These are phyloP conservation scores for Penicillium paneum DNA, from an alignment of 2,329 filamentous ascomycete species.

Conservation along the genomic window DNA sequence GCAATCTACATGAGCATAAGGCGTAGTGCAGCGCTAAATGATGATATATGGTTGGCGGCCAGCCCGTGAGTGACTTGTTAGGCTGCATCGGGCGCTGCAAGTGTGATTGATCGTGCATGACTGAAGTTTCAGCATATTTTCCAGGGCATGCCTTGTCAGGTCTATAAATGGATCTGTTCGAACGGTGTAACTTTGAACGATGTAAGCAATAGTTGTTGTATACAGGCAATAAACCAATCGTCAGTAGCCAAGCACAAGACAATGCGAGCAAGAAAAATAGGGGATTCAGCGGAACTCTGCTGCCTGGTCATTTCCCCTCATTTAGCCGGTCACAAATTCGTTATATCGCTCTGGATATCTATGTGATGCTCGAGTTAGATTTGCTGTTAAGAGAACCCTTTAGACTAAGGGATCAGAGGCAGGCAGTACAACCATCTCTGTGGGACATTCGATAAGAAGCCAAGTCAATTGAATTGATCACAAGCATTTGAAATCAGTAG, in stretches of 20 bases:
- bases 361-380: neutral
- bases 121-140: neutral
- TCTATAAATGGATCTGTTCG: neutral
- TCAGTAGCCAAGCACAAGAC: neutral
- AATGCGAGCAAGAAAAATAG: neutral
- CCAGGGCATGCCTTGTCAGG: neutral
- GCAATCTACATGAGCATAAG: neutral
- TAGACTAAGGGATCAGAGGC: neutral
- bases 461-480: neutral
- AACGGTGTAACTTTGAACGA: neutral
- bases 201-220: neutral
- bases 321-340: neutral
- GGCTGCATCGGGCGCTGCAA: neutral
- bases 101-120: slow-evolving; percentile 5
- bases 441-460: neutral
- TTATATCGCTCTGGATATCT: neutral
- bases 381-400: neutral
- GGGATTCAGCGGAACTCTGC: neutral
- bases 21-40: slow-evolving; percentile 3
- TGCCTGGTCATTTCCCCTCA: neutral
- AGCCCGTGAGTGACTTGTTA: neutral
- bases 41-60: neutral
- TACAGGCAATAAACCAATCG: neutral
- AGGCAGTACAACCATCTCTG: neutral
- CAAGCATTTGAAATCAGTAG: neutral